Conservation (phyloP, 1,139 yeast species). For the Hansenula sp. region DNA sequence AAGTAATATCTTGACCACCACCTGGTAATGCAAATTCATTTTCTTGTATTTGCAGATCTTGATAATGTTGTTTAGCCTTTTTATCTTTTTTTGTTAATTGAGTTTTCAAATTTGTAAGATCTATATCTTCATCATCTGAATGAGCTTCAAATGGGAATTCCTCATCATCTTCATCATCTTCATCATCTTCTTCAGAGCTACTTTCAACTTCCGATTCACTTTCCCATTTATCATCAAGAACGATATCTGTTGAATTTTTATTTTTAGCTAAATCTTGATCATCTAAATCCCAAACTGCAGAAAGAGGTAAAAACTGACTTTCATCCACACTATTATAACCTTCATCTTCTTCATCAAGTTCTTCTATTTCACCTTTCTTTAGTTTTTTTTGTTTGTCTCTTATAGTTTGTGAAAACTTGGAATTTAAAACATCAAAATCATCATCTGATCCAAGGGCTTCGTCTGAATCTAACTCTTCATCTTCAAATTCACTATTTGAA, state of each 20-base stretch:
- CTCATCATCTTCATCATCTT: constrained; percentile 24
- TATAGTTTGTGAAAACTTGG: constrained; percentile 63
- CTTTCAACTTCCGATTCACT: constrained; percentile 12
- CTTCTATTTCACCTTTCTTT: constrained; percentile 28
- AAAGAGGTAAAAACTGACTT: constrained; percentile 64
- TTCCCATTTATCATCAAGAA: constrained; percentile 33
- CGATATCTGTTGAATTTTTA: constrained; percentile 31
- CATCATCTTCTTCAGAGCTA: constrained; percentile 18
- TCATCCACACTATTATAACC: constrained; percentile 60
- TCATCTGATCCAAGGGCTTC: constrained; percentile 76
- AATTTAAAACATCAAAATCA: constrained; percentile 62
- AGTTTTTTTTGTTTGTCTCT: constrained; percentile 47
- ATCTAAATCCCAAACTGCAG: constrained; percentile 88
- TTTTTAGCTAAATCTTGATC: constrained; percentile 40
- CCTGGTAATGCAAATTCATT: constrained; percentile 69
- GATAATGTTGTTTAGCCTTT: constrained; percentile 36
- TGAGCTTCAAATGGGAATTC: constrained; percentile 32
- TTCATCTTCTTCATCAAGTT: constrained; percentile 36
- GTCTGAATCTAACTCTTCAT: constrained; percentile 73
- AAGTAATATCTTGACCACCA: constrained; percentile 49
- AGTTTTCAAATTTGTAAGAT: constrained; percentile 29
- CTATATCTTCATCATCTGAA: constrained; percentile 32
- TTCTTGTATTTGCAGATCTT: constrained; percentile 58
- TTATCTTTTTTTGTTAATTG: constrained; percentile 26
- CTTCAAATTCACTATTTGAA: constrained; percentile 39